A percentile compares a stretch with the other conserved stretches of the same genome.
These are phyloP conservation scores for Stylosanthes scabra DNA, from an alignment of 331 rosid genomes.

Conservation along the genomic window DNA sequence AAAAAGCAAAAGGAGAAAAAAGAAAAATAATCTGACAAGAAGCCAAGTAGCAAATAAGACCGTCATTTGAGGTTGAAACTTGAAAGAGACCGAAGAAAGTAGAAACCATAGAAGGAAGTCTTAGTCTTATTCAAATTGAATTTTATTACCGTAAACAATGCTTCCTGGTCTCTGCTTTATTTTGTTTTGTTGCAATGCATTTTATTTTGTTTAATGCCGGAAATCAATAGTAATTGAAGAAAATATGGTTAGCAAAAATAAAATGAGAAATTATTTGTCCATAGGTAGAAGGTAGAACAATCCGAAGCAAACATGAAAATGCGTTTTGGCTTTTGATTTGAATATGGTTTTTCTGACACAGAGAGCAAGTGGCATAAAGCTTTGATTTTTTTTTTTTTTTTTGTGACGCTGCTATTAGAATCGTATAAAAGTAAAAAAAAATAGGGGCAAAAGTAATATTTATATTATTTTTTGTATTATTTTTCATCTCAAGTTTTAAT, in stretches of 20 bases:
- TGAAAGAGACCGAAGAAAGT: not conserved
- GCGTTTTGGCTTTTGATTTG: constrained; percentile 31
- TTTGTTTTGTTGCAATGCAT: not conserved
- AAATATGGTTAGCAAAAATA: too few species aligned
- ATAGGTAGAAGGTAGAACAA: not conserved
- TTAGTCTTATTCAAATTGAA: too few species aligned
- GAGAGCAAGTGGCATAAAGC: constrained; percentile 20
- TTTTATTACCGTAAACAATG: not conserved
- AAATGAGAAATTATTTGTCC: not conserved
- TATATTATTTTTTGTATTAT: too few species aligned
- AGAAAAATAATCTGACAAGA: not conserved
- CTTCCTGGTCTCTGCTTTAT: not conserved
- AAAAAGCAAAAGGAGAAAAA: constrained; percentile 7
- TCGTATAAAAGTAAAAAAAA: not conserved
- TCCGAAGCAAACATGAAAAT: constrained; percentile 5
- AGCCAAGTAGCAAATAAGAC: constrained; percentile 18
- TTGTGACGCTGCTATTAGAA: not conserved
- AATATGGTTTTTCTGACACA: too few species aligned
- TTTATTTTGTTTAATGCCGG: not conserved
- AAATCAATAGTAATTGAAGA: not conserved
- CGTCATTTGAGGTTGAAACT: not conserved
- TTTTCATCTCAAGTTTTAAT: too few species aligned
- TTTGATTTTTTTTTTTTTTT: constrained; percentile 26
- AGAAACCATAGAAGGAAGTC: not conserved
- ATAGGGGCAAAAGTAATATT: not conserved